These are phyloP conservation scores for Apophysomyces sp. DNA, from an alignment of 371 early-diverging fungal genomes.

Conservation along the genomic window DNA sequence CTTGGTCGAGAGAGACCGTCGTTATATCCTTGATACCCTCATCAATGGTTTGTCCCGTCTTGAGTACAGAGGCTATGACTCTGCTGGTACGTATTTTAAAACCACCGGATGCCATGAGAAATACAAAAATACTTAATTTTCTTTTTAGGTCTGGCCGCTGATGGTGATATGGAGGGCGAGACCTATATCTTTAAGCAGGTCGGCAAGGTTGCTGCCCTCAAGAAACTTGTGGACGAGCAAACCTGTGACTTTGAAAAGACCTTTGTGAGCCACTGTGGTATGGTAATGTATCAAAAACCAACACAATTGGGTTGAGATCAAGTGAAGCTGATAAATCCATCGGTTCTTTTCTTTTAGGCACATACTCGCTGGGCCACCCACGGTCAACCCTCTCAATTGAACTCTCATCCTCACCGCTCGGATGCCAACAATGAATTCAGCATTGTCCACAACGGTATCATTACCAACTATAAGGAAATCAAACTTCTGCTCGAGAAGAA, in stretches of 20 bases:
- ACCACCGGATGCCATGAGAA: too few relatives aligned
- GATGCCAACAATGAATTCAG: slow-evolving; percentile 88
- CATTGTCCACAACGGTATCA: slow-evolving; percentile 98
- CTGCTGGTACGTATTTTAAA: too few relatives aligned
- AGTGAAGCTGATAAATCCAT: background rate
- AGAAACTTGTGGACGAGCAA: slow-evolving; percentile 68
- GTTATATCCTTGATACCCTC: slow-evolving; percentile 85
- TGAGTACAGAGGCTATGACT: slow-evolving; percentile 99
- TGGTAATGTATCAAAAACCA: slow-evolving; percentile 39
- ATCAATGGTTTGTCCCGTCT: slow-evolving; percentile 91
- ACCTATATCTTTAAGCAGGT: slow-evolving; percentile 87
- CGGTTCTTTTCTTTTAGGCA: slow-evolving; percentile 39
- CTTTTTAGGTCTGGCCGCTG: slow-evolving; percentile 77
- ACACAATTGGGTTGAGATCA: background rate
- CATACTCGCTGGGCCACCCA: slow-evolving; percentile 99
- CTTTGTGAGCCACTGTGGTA: slow-evolving; percentile 81
- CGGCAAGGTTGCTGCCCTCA: slow-evolving; percentile 93
- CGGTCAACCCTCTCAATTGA: slow-evolving; percentile 90
- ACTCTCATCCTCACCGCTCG: slow-evolving; percentile 97
- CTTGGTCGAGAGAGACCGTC: slow-evolving; percentile 77
- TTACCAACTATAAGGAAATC: slow-evolving; percentile 98
- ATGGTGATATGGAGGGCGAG: slow-evolving; percentile 75
- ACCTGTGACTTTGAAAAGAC: slow-evolving; percentile 67
- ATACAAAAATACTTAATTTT: background rate
- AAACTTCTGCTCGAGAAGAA: slow-evolving; percentile 90